Base-by-base conservation (phyloP, 306 rosid species). In the Prunus campanulata region DNA sequence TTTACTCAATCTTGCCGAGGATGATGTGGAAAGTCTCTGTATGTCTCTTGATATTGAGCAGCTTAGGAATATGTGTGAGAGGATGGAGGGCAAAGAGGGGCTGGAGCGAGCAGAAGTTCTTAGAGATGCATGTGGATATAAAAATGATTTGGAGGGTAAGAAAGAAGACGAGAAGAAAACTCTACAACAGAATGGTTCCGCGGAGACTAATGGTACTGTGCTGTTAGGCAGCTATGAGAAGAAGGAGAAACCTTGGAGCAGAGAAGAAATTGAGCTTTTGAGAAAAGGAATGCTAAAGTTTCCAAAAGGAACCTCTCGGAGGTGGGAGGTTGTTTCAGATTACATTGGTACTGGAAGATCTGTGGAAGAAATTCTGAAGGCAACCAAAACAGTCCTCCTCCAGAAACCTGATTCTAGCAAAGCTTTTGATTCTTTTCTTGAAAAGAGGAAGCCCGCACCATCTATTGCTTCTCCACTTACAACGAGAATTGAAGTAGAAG, bases 311-410 rank as follows among this genome's bases (percentile, higher is more conserved):
- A 93, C 97, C 39, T 93, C 97, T 15, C 84, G 97, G 65, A 89
- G 99, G 77, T 96, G 99, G 99, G 98, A 91, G 80, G 99, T 96
- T 78, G 85, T 96, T 81, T 93, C 99, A 22, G 99, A 92, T 14
- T 96, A 92, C 86, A 89, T 96, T 77, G 97, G 98, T 29, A 93
- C 98, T 0, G 91, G 87, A 67, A 93, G 99, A 84, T 87, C 98
- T 19, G 99, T 96, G 44, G 99, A 96, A 79, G 99, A 96, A 86
- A 96, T 96, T 70, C 75, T 96, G 81, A 92, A 91, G 90, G 99
- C 99, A 68, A 91, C 97, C 47, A 96, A 96, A 83, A 89, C 96
- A 1, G 93, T 91, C 69, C 99, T 96, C 77, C 93, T 96, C 16
- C 98, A 96, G 82, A 96, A 96, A 86, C 99, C 99, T 6, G 99